Evolutionary conservation across 2,329 filamentous ascomycete genomes (phyloP), one percentile per base, ranked within the genome.

Genomic region (Hypoxylon sp.): DNA sequence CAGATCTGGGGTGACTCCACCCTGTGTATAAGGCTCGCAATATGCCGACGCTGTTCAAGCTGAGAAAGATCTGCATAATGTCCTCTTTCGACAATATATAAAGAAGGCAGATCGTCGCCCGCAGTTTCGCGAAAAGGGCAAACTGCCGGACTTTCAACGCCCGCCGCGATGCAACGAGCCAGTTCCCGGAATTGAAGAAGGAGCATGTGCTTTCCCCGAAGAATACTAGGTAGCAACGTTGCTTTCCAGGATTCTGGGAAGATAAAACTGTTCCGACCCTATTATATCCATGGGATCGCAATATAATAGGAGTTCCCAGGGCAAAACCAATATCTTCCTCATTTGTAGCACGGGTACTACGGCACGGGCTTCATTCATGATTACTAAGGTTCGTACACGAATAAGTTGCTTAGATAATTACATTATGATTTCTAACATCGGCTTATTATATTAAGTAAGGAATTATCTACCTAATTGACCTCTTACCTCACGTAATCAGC

Each of bases 11-110:
- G 46, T 13, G 5, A 29, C 46, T 50, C 46, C 46, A 29, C 24
- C 17, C 31, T 37, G 5, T 46, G 31, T 52, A 47, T 52, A 52
- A 63, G 50, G 55, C 46, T 48, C 57, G 35, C 51, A 57, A 67
- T 47, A 61, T 67, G 67, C 63, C 61, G 69, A 57, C 17, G n/a
- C 3, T 48, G 48, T 24, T 51, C 29, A 61, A 65, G 61, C 61
- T 58, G 50, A 65, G 67, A 22, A 69, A 60, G 69, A 71, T 69
- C 66, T 46, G 63, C 69, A 17, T 51, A 22, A 44, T 26, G 22
- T 29, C 44, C 33, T 52, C 42, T 52, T 22, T 47, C 24, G 26
- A 60, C 33, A 63, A 55, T 67, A 64, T 70, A 67, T 68, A 70
- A 65, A 65, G 57, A 3, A 55, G 60, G 24, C 31, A 39, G 69